These are phyloP conservation scores for Lentinula novae-zelandiae DNA, from an alignment of 1,284 basidiomycete species.

Conservation along the genomic window DNA sequence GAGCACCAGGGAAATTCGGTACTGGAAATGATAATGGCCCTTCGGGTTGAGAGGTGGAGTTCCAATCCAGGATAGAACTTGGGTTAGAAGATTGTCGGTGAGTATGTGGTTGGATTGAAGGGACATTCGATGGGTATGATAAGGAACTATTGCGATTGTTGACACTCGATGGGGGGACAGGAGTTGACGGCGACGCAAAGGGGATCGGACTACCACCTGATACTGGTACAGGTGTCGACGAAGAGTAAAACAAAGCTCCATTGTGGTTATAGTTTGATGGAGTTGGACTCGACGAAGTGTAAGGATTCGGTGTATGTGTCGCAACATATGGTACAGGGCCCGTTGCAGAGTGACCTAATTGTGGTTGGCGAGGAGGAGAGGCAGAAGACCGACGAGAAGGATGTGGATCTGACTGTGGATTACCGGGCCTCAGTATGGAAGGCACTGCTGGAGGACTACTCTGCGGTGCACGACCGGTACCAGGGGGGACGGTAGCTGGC, in stretches of 20 bases:
- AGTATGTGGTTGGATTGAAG: not conserved
- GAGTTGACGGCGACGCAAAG: not conserved
- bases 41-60: not conserved
- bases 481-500: not conserved
- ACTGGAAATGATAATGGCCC: slow-evolving; percentile 25
- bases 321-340: not conserved
- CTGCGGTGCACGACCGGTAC: slow-evolving; percentile 5
- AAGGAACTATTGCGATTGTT: not conserved
- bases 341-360: not conserved
- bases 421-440: slow-evolving; percentile 39
- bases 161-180: not conserved
- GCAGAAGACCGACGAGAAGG: slow-evolving; percentile 6
- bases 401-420: slow-evolving; percentile 5
- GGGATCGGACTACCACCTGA: not conserved
- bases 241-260: not conserved
- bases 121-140: not conserved
- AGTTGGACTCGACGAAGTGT: not conserved
- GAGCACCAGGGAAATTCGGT: slow-evolving; percentile 17
- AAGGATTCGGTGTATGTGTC: not conserved
- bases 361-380: slow-evolving; percentile 6
- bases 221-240: not conserved
- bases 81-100: slow-evolving; percentile 2
- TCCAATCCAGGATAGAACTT: not conserved
- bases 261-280: not conserved
- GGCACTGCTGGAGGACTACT: slow-evolving; percentile 28